phyloP scores from a whole-genome alignment of 805 yeast genomes.

The Lachancea lanzarotensis region DNA sequence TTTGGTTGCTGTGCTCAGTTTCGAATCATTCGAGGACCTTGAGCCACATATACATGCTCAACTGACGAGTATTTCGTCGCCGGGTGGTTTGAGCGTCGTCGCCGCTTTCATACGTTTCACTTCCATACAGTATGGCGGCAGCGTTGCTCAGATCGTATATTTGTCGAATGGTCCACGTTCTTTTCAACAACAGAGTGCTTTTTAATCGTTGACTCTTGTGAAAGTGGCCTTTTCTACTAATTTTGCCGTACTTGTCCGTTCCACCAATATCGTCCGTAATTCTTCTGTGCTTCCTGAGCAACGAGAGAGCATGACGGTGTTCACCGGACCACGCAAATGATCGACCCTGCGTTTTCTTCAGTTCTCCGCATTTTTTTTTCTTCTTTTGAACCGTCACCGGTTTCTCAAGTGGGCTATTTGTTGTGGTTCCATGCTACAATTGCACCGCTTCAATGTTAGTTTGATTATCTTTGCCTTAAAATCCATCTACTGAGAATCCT shows the following conservation, averaged over 20 bases:
- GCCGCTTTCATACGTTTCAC: slow-evolving; percentile 21
- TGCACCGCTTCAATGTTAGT: not conserved
- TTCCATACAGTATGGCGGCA: slow-evolving; percentile 26
- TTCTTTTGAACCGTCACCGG: not conserved
- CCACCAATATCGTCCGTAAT: no score
- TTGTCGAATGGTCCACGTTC: not conserved
- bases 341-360: not conserved
- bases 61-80: slow-evolving; percentile 10
- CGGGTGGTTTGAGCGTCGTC: slow-evolving; percentile 5
- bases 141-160: not conserved
- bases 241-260: not conserved
- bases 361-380: not conserved
- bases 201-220: no score
- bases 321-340: not conserved
- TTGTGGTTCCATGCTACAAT: not conserved
- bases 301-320: not conserved
- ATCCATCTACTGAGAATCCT: not conserved
- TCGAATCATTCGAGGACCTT: not conserved
- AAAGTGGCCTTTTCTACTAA: not conserved
- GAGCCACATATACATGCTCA: slow-evolving; percentile 4
- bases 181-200: no score
- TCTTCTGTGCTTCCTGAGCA: not conserved
- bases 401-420: not conserved
- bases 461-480: not conserved
- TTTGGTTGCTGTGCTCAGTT: no score